Base-by-base conservation (phyloP, 768 basidiomycete species). In the Dacryopinax spathularia region DNA sequence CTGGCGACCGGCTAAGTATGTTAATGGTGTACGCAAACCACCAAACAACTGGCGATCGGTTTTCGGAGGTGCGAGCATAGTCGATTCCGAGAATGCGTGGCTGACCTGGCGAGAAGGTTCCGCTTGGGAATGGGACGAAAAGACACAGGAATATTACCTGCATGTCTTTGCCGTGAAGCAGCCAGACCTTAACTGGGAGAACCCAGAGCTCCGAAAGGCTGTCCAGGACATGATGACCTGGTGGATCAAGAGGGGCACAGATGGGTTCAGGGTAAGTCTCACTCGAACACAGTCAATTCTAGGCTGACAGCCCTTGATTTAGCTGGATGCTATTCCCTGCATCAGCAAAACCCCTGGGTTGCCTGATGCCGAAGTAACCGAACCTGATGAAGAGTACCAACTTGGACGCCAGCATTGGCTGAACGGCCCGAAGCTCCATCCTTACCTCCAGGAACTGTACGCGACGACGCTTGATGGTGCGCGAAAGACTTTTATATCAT, bases 111-210 rank as follows among this genome's bases (percentile, higher is more conserved):
- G 15, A 10, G 13, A 16, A 31, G 59, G 27, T 31, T 82, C 86
- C 0, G 84, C 82, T 13, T 89, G 88, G 88, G 80, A 84, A 25
- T 86, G 80, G 66, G 84, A 88, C 73, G 79, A 81, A 65, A 68
- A 67, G 9, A 85, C 84, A 2, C 74, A 82, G 18, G 85, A 89
- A 72, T 89, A 86, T 66, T 87, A 88, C 70, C 81, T 88, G 63
- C 87, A 88, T 72, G 68, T 88, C 1, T 89, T 82, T 72, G 74
- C 81, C 62, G 69, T 77, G 9, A 80, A 86, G 68, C 87, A 88
- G 73, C 88, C 87, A 0, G 88, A 89, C 69, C 72, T 89, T 13
- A 88, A 90, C 70, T 89, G 86, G 86, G 85, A 87, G 60, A 85
- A 87, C 66, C 78, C 80, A 0, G 77, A 78, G 6, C 80, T 86